phyloP scores from a whole-genome alignment of 2,329 filamentous ascomycete species.

The Talaromyces islandicus region DNA sequence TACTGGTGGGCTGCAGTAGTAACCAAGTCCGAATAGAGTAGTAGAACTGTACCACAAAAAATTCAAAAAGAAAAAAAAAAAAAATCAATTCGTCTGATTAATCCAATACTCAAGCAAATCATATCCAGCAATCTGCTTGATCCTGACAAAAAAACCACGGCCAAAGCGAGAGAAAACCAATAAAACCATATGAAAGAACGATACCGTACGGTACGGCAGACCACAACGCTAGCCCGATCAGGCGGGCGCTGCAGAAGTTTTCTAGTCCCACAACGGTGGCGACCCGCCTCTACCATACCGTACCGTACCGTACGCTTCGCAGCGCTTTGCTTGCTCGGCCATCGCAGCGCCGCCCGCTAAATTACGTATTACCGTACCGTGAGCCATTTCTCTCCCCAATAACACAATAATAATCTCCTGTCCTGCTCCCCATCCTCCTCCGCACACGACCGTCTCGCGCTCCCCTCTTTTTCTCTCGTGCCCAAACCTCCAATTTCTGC shows the following conservation, averaged over 20 bases:
- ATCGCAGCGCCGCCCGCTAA: not conserved
- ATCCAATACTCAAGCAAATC: no score
- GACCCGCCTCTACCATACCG: not conserved
- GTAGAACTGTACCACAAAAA: no score
- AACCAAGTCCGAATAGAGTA: no score
- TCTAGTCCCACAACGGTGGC: not conserved
- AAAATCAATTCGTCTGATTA: not conserved
- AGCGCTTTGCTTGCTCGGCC: not conserved
- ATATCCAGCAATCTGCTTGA: no score
- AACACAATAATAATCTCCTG: not conserved
- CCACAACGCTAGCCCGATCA: not conserved
- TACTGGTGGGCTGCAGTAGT: no score
- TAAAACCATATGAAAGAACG: not conserved
- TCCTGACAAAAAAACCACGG: not conserved
- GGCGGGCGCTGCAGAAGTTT: slow-evolving; percentile 2
- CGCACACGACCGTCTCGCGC: not conserved
- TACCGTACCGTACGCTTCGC: not conserved
- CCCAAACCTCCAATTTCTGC: not conserved
- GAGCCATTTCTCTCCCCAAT: not conserved
- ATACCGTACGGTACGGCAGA: not conserved
- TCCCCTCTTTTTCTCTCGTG: not conserved
- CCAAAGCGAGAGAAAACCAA: not conserved
- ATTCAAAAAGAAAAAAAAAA: not conserved
- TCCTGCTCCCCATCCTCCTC: not conserved
- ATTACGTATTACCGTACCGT: not conserved